phyloP scores from a whole-genome alignment of 2,329 filamentous ascomycete genomes.

The Pseudovirgaria hyperparasitica region DNA sequence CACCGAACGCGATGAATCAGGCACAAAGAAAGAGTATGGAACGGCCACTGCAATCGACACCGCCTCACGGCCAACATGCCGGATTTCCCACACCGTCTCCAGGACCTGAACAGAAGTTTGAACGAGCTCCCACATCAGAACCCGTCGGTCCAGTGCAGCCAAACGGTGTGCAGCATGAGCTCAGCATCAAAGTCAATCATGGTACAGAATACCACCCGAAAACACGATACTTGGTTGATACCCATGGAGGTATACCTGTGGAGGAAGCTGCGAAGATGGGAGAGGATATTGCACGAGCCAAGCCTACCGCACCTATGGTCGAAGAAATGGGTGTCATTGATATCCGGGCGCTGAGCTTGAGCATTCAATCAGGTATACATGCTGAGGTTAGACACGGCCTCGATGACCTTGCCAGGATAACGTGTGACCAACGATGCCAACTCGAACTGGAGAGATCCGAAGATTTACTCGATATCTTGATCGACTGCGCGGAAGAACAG shows the following conservation, averaged over 20 bases:
- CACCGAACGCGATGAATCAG: slow-evolving; percentile 10
- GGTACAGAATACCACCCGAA: slow-evolving; percentile 12
- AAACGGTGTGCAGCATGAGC: slow-evolving; percentile 6
- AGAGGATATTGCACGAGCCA: slow-evolving; percentile 52
- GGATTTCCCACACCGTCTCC: slow-evolving; percentile 16
- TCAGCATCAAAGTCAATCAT: slow-evolving; percentile 4
- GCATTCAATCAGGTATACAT: slow-evolving; percentile 79
- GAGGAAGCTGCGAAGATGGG: slow-evolving; percentile 52
- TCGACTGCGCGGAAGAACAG: slow-evolving; percentile 87
- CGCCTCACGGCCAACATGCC: slow-evolving; percentile 15
- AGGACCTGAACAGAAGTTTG: slow-evolving; percentile 14
- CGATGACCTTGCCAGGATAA: slow-evolving; percentile 66
- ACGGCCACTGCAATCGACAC: slow-evolving; percentile 23
- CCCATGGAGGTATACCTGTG: slow-evolving; percentile 62
- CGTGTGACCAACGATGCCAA: slow-evolving; percentile 48
- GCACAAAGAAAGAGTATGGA: slow-evolving; percentile 25
- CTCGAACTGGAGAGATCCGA: slow-evolving; percentile 65
- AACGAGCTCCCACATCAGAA: slow-evolving; percentile 4
- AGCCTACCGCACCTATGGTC: slow-evolving; percentile 62
- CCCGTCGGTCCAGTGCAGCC: slow-evolving; percentile 8
- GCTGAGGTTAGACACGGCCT: slow-evolving; percentile 82
- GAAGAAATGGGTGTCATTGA: slow-evolving; percentile 79
- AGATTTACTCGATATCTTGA: slow-evolving; percentile 73
- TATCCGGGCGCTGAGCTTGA: slow-evolving; percentile 77
- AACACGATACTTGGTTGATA: slow-evolving; percentile 29